A percentile compares a stretch with the other conserved stretches of the same genome.
phyloP scores from a whole-genome alignment of 371 early-diverging fungal species.

The Massospora cicadina region DNA sequence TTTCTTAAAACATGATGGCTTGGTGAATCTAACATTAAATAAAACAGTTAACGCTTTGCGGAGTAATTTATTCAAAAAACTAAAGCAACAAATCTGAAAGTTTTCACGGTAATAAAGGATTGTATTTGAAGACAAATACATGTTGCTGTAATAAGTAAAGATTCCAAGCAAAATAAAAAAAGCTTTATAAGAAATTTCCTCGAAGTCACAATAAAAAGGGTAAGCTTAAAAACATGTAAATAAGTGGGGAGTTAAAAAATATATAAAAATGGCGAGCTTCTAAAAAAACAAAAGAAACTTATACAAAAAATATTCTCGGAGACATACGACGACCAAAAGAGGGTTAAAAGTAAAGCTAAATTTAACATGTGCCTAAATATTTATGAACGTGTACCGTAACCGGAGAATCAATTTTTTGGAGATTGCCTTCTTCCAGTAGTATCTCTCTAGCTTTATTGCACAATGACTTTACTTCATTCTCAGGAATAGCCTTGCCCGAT shows the following conservation, averaged over 20 bases:
- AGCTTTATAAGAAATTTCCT: slow-evolving; percentile 71
- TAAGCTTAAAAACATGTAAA: background rate
- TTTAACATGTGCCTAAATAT: too few relatives aligned
- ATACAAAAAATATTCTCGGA: too few relatives aligned
- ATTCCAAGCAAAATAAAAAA: background rate
- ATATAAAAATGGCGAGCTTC: background rate
- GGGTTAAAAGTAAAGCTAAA: background rate
- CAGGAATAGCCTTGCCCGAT: slow-evolving; percentile 67
- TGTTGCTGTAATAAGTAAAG: background rate
- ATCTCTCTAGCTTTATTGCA: slow-evolving; percentile 51
- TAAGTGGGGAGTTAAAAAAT: background rate
- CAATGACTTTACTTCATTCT: slow-evolving; percentile 64
- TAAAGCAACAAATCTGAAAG: background rate
- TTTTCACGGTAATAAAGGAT: too few relatives aligned
- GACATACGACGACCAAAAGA: background rate
- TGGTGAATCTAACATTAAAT: slow-evolving; percentile 91
- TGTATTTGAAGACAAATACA: too few relatives aligned
- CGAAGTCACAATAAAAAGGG: background rate
- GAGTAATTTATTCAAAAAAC: background rate
- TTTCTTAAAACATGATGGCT: slow-evolving; percentile 90
- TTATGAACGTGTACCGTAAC: slow-evolving; percentile 7
- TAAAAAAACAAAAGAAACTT: too few relatives aligned
- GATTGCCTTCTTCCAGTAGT: background rate
- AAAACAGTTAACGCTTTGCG: slow-evolving; percentile 25
- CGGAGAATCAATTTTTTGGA: background rate